phyloP scores from a whole-genome alignment of 2,329 filamentous ascomycete species.

The Rutstroemia sp. region DNA sequence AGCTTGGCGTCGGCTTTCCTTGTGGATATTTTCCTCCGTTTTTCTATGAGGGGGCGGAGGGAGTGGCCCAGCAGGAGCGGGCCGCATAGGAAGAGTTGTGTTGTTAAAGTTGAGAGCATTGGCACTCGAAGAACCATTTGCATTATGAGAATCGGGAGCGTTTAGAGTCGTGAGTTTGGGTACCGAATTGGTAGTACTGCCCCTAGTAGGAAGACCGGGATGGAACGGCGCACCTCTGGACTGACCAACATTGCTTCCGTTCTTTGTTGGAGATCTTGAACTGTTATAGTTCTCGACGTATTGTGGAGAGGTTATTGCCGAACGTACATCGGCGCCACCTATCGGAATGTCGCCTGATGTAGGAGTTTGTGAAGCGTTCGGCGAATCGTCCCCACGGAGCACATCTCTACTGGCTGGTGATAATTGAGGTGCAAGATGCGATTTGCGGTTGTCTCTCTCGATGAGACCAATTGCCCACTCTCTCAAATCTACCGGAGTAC shows the following conservation, averaged over 20 bases:
- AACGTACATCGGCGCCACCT: constrained; percentile 41
- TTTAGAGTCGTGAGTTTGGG: constrained; percentile 37
- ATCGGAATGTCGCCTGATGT: constrained; percentile 69
- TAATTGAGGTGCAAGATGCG: constrained; percentile 75
- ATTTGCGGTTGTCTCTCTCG: constrained; percentile 92
- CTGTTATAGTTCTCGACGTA: constrained; percentile 27
- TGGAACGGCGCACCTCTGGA: constrained; percentile 33
- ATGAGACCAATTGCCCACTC: constrained; percentile 93
- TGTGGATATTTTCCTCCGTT: constrained; percentile 36
- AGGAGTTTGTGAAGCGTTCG: constrained; percentile 44
- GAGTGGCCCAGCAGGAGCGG: constrained; percentile 48
- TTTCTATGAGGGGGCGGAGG: constrained; percentile 52
- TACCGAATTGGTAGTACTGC: constrained; percentile 44
- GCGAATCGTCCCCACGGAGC: constrained; percentile 42
- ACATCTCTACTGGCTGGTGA: constrained; percentile 74
- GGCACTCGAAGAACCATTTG: constrained; percentile 35
- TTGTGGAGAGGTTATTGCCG: constrained; percentile 39
- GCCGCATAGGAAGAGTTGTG: constrained; percentile 53
- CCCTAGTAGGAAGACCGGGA: constrained; percentile 42
- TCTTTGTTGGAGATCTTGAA: constrained; percentile 29
- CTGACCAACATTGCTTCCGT: constrained; percentile 40
- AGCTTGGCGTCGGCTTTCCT: constrained; percentile 45
- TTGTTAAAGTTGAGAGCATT: constrained; percentile 42
- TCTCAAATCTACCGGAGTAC: constrained; percentile 87
- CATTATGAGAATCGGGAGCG: constrained; percentile 30